These are phyloP conservation scores for Ophiocordyceps australis DNA, from an alignment of 2,329 filamentous ascomycete genomes.

Conservation along the genomic window DNA sequence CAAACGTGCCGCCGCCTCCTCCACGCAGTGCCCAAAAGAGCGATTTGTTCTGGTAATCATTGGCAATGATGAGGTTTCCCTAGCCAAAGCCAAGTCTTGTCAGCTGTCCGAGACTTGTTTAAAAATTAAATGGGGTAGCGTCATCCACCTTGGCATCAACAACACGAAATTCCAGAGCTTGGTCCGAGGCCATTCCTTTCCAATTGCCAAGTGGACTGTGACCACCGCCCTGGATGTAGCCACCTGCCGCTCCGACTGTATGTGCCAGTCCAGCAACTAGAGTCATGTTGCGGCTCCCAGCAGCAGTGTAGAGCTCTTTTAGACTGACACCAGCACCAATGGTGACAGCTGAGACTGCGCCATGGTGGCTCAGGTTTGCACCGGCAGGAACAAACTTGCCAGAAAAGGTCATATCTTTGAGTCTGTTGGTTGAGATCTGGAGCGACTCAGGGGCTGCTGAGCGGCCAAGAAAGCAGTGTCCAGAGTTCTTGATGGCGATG, in stretches of 20 bases:
- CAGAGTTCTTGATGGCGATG: slow-evolving; percentile 15
- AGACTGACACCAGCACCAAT: slow-evolving; percentile 10
- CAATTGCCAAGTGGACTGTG: slow-evolving; percentile 11
- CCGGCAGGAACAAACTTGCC: slow-evolving; percentile 7
- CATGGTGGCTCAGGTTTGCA: background rate
- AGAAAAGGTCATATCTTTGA: slow-evolving; percentile 10
- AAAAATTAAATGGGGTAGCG: too few species aligned
- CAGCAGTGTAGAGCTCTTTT: slow-evolving; percentile 8
- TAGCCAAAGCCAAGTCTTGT: slow-evolving; percentile 1
- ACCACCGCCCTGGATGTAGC: slow-evolving; percentile 14
- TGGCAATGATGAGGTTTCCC: slow-evolving; percentile 12
- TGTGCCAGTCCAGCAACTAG: slow-evolving; percentile 10
- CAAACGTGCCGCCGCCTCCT: slow-evolving; percentile 24
- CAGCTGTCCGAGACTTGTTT: too few species aligned
- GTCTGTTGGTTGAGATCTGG: slow-evolving; percentile 14
- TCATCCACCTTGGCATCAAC: slow-evolving; percentile 14
- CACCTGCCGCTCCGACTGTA: slow-evolving; percentile 11
- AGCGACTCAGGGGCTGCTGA: slow-evolving; percentile 13
- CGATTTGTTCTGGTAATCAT: slow-evolving; percentile 16
- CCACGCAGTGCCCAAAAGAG: slow-evolving; percentile 27
- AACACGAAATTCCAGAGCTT: slow-evolving; percentile 14
- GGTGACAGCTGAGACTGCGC: slow-evolving; percentile 8
- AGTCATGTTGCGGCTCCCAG: slow-evolving; percentile 6
- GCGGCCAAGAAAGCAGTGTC: slow-evolving; percentile 15
- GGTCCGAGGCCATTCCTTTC: slow-evolving; percentile 16